Percentiles rank a stretch among this genome's conserved stretches.
These are phyloP conservation scores for Candida ponderosae DNA, from an alignment of 805 yeast species.

Conservation along the genomic window DNA sequence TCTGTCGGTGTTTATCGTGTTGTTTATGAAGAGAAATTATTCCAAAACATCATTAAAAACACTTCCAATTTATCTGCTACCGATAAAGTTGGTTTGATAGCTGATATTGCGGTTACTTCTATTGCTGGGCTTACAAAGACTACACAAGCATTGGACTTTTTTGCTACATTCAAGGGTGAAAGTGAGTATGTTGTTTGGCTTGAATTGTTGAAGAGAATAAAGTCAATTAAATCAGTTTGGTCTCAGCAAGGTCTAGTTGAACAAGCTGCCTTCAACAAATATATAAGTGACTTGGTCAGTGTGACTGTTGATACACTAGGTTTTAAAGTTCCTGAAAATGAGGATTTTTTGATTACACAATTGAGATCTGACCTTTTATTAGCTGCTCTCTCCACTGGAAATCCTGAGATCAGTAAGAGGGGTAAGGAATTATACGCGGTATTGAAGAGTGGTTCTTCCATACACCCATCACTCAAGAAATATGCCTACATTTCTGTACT, in stretches of 20 bases:
- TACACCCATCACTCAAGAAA: constrained; percentile 65
- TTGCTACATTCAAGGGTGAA: constrained; percentile 51
- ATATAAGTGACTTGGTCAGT: constrained; percentile 44
- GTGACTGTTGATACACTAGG: constrained; percentile 52
- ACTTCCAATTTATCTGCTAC: constrained; percentile 52
- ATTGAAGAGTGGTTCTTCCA: constrained; percentile 49
- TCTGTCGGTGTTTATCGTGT: constrained; percentile 73
- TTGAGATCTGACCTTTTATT: constrained; percentile 56
- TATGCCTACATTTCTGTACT: constrained; percentile 54
- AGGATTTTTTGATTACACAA: constrained; percentile 53
- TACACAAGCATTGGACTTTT: constrained; percentile 47
- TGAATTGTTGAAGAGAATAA: constrained; percentile 40
- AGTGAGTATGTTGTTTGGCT: constrained; percentile 60
- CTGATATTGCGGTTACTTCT: constrained; percentile 64
- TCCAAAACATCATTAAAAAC: constrained; percentile 52
- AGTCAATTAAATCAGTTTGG: constrained; percentile 41
- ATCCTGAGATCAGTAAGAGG: constrained; percentile 35
- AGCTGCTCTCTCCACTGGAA: constrained; percentile 47
- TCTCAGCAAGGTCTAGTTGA: constrained; percentile 40
- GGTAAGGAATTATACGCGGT: constrained; percentile 40
- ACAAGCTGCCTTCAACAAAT: constrained; percentile 38
- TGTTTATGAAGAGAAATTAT: constrained; percentile 55
- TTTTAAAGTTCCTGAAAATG: constrained; percentile 44
- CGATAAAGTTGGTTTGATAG: constrained; percentile 69
- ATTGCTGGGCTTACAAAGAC: constrained; percentile 62